Evolutionary conservation across 768 basidiomycete species (phyloP), one percentile per base, ranked within the genome.

Genomic region (Royoungia palumana): DNA sequence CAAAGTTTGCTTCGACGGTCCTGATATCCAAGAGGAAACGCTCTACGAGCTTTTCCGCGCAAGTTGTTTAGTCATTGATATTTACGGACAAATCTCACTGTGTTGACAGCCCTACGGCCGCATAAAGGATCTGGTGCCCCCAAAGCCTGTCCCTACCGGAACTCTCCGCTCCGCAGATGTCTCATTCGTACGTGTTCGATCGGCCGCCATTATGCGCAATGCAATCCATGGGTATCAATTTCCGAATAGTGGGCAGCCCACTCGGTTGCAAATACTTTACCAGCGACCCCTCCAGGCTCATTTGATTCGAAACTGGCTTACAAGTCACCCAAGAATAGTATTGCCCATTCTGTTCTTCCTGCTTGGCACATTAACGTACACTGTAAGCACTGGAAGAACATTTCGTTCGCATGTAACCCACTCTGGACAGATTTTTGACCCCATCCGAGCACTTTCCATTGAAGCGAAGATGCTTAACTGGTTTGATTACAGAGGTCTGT

Each of bases 291-390:
- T 85, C n/a, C 79, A 82, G 59, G 78, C 76, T 1, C 85, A 87
- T 57, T 75, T 66, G 17, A 65, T 92, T 24, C 75, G 87, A 27
- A 83, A 85, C 63, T 97, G 93, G 87, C 74, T 93, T 52, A 75
- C 87, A 2, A 74, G 69, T n/a, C 94, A 98, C 69, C 94, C 95
- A 8, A 83, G 82, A 51, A 85, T 96, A 42, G 81, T 85, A 44
- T 66, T 94, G 4, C 92, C 93, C 0, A 66, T 93, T 16, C 50
- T 93, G 2, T 79, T 93, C 36, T 96, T 97, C 66, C 70, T 98
- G 2, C 65, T 98, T n/a, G 95, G 94, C 11, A 85, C 87, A 3
- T 58, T 98, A 32, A 90, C 90, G 19, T 96, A 95, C 63, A 87
- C 89, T 6, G 92, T 91, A 54, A 51, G 82, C 69, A 47, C 5